Base-by-base conservation (phyloP, 108 stramenopile species). In the Nitzschia putrida region DNA sequence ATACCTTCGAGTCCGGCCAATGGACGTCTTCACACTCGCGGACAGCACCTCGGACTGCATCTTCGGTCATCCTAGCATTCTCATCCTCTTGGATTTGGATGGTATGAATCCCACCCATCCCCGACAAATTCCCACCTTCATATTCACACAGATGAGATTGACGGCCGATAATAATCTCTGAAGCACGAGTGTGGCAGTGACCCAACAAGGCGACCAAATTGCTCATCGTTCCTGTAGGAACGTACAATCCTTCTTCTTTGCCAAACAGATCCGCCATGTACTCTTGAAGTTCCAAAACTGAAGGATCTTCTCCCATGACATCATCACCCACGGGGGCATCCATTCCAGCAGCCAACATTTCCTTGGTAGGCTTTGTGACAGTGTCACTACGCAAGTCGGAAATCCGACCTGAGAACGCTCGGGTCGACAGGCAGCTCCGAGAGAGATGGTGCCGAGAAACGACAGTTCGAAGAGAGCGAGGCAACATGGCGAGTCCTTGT, bases 151-250 rank as follows among this genome's bases (percentile, higher is more conserved):
- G 83, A 51, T 93, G 92, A 23, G 86, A 90, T 39, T 81, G 57
- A 9, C 66, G 63, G 7, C 92, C 92, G 66, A 90, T 61, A 14
- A 93, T 88, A 43, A 93, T 87, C 57, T 85, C 92, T 0, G 87
- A 75, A 13, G 94, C 95, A 45, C 92, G 72, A 38, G 80, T 73
- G 70, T 93, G 80, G 61, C 96, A 95, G 80, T 97, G 97, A 0
- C 91, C 68, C 67, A 97, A 61, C 12, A 98, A 77, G 23, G 91
- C 90, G 29, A 90, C 84, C 11, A 99, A 81, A 83, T 99, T 99
- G 2, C 86, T 87, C 98, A 97, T 98, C 42, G 98, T 98, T 11
- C 97, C 97, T 0, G 96, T 95, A 24, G 98, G 98, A 44, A 98
- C 74, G 71, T 88, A 99, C 2, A 99, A 86, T 18, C 85, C 97